phyloP scores from a whole-genome alignment of 108 stramenopile genomes.

The Schizochytrium sp. region DNA sequence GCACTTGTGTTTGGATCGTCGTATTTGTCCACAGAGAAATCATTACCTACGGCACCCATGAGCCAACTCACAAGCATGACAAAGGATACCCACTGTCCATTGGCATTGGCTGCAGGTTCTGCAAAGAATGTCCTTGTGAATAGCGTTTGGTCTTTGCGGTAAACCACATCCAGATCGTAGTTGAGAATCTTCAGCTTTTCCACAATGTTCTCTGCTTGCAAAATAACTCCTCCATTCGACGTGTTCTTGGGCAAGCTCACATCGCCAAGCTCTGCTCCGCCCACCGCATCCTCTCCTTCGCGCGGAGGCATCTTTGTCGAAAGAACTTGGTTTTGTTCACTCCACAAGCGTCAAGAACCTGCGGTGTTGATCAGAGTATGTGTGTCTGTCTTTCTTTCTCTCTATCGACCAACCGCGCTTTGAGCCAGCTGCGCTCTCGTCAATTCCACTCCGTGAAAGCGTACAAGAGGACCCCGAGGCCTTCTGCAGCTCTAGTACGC shows the following conservation, averaged over 20 bases:
- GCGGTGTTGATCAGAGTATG: not conserved
- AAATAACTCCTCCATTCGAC: conserved; percentile 66
- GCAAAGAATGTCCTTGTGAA: conserved; percentile 23
- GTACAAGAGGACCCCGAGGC: too few species aligned
- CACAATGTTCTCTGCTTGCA: conserved; percentile 70
- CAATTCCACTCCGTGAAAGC: too few species aligned
- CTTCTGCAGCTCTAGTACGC: too few species aligned
- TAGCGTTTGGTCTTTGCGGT: conserved; percentile 42
- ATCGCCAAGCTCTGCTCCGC: not conserved
- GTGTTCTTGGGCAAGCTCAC: conserved; percentile 52
- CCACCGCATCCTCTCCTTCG: not conserved
- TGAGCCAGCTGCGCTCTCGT: too few species aligned
- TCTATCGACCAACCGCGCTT: too few species aligned
- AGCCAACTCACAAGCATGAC: conserved; percentile 59
- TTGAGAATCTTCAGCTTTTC: conserved; percentile 76
- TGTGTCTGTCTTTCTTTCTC: too few species aligned
- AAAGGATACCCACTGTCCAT: conserved; percentile 68
- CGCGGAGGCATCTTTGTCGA: not conserved
- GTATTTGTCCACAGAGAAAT: conserved; percentile 71
- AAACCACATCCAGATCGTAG: conserved; percentile 62
- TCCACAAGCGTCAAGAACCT: not conserved
- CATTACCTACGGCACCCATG: conserved; percentile 61
- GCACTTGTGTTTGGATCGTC: conserved; percentile 77
- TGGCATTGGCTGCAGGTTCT: conserved; percentile 39
- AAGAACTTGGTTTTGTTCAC: not conserved